Base-by-base conservation (phyloP, 2,329 filamentous ascomycete species). In the Epichloe uncinata region DNA sequence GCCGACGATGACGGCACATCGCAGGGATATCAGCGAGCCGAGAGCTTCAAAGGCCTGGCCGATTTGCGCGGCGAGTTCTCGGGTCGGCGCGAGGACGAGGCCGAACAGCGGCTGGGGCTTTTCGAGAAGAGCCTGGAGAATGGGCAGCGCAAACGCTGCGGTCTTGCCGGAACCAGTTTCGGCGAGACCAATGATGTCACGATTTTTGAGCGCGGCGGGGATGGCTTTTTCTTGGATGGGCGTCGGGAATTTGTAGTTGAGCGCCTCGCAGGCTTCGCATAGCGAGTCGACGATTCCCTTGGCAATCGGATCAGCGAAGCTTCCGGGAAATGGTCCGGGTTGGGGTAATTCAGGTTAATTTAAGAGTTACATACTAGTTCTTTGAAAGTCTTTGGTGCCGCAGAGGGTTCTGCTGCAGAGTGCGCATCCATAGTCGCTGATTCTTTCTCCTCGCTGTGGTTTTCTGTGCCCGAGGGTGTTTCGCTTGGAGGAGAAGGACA, bases 91-190 rank as follows among this genome's bases (percentile, higher is more conserved):
- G 18, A 98, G 75, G 20, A 97, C 81, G 45, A 97, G 81, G n/a
- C 84, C 86, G 61, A 93, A 96, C 44, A 95, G 73, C 2, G 87
- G 75, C 58, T 89, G 85, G 0, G 90, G 90, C 59, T 89, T 87
- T 50, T 93, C 85, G 69, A 97, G 85, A 1, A 98, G 78, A 3
- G 85, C 82, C 65, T 96, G 90, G 2, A 98, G 77, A 38, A 98
- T 94, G 1, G 93, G 93, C 3, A 98, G 73, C 0, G 88, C 89
- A 64, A 97, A 98, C 0, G 93, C 90, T 6, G 89, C 91, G 0
- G 93, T 97, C 72, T 97, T 98, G 68, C 93, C 93, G 62, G 83
- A 89, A 58, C 93, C 93, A 0, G 93, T 98, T 69, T 98, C 91
- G 34, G 93, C 93, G 47, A 97, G 75, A 41, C 90, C 93, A 58